Conservation (phyloP, 2,329 filamentous ascomycete genomes). For the Emergomyces africanus region DNA sequence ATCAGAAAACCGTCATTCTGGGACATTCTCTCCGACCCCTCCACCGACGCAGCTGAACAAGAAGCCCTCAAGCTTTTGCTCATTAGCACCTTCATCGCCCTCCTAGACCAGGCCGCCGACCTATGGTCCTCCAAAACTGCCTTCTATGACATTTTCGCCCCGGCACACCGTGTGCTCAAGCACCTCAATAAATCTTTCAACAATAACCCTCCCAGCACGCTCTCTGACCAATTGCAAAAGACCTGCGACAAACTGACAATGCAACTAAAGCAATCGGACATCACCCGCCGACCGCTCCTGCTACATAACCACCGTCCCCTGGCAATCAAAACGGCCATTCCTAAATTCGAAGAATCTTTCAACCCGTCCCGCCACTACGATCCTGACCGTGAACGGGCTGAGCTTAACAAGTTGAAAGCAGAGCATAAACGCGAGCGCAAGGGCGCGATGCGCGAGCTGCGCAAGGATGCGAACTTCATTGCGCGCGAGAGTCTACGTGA, state of each 20-base stretch:
- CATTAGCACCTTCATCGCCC: slow-evolving; percentile 47
- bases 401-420: slow-evolving; percentile 68
- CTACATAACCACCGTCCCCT: slow-evolving; percentile 82
- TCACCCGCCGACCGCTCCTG: slow-evolving; percentile 63
- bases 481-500: slow-evolving; percentile 76
- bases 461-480: slow-evolving; percentile 92
- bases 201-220: slow-evolving; percentile 35
- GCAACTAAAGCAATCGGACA: slow-evolving; percentile 45
- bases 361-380: slow-evolving; percentile 97
- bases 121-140: slow-evolving; percentile 62
- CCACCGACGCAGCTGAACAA: slow-evolving; percentile 9
- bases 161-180: slow-evolving; percentile 45
- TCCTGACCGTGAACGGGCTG: slow-evolving; percentile 77
- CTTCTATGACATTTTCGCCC: slow-evolving; percentile 67
- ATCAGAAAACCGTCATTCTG: slow-evolving; percentile 45
- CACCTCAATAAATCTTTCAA: slow-evolving; percentile 47
- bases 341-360: slow-evolving; percentile 93
- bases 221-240: slow-evolving; percentile 19
- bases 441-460: slow-evolving; percentile 82
- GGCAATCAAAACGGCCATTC: slow-evolving; percentile 74
- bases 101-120: slow-evolving; percentile 56
- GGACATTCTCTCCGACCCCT: slow-evolving; percentile 36
- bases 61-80: slow-evolving; percentile 45
- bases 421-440: slow-evolving; percentile 95
- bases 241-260: slow-evolving; percentile 26